Conservation (phyloP, 768 basidiomycete genomes). For the Xerocomellus chrysenteron region DNA sequence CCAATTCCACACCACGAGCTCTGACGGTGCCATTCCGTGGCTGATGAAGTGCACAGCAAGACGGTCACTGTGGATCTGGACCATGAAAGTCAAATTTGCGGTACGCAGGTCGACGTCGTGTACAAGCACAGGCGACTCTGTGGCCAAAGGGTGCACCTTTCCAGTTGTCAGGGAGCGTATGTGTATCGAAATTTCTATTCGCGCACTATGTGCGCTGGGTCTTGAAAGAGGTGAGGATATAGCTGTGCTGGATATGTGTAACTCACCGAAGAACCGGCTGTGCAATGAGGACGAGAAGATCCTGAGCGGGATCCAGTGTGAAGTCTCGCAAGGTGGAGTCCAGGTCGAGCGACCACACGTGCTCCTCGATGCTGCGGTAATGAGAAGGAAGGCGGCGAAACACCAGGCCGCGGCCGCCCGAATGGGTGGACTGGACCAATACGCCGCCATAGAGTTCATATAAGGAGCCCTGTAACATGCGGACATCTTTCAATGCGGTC, state of each 20-base stretch:
- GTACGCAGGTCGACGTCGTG: conserved; percentile 21
- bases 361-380: conserved; percentile 45
- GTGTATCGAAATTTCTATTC: conserved; percentile 36
- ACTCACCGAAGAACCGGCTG: conserved; percentile 35
- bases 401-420: conserved; percentile 30
- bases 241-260: neutral
- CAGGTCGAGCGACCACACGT: conserved; percentile 42
- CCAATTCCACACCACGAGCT: conserved; percentile 68
- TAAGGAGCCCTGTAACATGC: conserved; percentile 43
- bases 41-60: conserved; percentile 50
- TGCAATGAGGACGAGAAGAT: conserved; percentile 56
- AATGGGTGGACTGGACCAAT: conserved; percentile 40
- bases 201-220: conserved; percentile 6
- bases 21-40: conserved; percentile 35
- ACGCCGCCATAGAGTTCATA: conserved; percentile 64
- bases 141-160: conserved; percentile 44
- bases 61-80: conserved; percentile 57
- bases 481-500: conserved; percentile 32
- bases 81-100: conserved; percentile 36
- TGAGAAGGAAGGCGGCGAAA: conserved; percentile 53
- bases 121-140: conserved; percentile 32
- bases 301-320: conserved; percentile 64
- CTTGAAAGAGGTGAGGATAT: conserved; percentile 13
- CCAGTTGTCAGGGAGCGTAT: conserved; percentile 47
- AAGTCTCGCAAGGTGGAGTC: conserved; percentile 51